phyloP scores from a whole-genome alignment of 345 rosid genomes.

The Populus euphratica region DNA sequence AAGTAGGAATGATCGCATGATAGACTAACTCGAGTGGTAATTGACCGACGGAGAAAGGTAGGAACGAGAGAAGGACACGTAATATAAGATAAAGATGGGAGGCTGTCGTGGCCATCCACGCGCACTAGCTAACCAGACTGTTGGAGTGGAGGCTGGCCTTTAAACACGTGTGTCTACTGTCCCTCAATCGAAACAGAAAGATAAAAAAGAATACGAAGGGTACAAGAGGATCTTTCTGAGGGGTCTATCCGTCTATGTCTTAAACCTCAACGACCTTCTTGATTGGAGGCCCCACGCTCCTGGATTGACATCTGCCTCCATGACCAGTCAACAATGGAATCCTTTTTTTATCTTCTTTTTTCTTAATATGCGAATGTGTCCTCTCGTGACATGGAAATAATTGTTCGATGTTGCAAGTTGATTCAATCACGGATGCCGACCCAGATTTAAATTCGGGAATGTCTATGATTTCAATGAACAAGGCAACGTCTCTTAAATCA shows the following conservation, averaged over 20 bases:
- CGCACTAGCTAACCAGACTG: neutral
- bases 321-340: neutral
- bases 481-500: too few relatives aligned
- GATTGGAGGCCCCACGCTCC: neutral
- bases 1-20: neutral
- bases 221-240: neutral
- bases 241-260: neutral
- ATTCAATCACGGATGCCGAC: too few relatives aligned
- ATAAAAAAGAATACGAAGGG: neutral
- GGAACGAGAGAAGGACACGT: neutral
- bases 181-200: neutral
- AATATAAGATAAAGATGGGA: neutral
- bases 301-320: neutral
- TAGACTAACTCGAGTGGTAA: neutral
- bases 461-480: too few relatives aligned
- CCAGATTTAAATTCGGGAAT: too few relatives aligned
- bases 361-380: neutral
- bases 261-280: neutral
- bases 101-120: neutral
- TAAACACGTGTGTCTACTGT: neutral
- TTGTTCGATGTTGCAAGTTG: too few relatives aligned
- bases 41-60: neutral
- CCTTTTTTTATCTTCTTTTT: rapidly evolving
- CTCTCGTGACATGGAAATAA: neutral
- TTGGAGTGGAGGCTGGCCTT: neutral